Conservation (phyloP, 768 basidiomycete species). For the Candolleomyces eurysporus region DNA sequence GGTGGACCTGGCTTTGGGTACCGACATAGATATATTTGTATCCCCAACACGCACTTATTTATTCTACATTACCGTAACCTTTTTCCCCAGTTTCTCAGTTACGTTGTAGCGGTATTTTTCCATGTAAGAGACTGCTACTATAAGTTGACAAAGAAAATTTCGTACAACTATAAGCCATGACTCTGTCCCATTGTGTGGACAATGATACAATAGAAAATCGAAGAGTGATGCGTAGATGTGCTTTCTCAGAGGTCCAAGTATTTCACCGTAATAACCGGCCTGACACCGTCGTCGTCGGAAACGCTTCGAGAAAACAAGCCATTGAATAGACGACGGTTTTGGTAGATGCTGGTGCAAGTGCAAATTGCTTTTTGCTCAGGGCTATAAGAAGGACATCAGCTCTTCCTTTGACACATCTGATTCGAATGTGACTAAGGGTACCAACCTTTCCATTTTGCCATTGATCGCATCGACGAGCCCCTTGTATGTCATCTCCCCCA, state of each 20-base stretch:
- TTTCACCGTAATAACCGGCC: neutral
- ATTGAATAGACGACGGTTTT: neutral
- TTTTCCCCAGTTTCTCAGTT: too few relatives aligned
- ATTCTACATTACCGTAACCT: too few relatives aligned
- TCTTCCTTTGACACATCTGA: neutral
- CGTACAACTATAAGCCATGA: too few relatives aligned
- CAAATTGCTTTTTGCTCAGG: neutral
- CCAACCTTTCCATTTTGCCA: neutral
- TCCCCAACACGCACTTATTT: too few relatives aligned
- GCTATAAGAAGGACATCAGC: neutral
- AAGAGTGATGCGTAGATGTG: too few relatives aligned
- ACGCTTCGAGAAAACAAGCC: neutral
- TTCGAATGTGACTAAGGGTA: neutral
- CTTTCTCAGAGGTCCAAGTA: neutral
- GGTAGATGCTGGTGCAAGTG: neutral
- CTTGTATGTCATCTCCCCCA: neutral
- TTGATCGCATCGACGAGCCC: neutral
- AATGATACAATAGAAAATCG: too few relatives aligned
- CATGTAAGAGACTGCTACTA: too few relatives aligned
- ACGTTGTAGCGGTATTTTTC: too few relatives aligned
- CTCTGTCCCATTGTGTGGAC: too few relatives aligned
- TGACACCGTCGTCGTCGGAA: neutral
- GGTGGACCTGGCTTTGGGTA: constrained; percentile 15
- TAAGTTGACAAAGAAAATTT: too few relatives aligned
- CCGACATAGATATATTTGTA: neutral